Evolutionary conservation across 2,329 filamentous ascomycete genomes (phyloP).

Genomic region (Hypoxylon sp.): DNA sequence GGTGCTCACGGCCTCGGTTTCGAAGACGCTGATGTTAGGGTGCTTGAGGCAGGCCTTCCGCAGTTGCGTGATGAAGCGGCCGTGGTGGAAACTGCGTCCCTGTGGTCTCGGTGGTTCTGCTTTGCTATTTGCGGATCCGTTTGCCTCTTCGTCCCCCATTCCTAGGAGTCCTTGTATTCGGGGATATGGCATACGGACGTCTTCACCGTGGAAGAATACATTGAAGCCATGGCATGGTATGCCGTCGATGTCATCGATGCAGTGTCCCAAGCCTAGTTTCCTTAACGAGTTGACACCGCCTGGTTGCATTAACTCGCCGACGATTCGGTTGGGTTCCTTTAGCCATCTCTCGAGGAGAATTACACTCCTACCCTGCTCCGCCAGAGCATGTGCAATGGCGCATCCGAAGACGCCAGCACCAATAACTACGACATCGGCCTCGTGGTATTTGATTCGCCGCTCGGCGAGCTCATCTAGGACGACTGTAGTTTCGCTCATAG

Average conservation of each 20-base stretch:
- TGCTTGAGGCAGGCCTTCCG: slow-evolving; percentile 80
- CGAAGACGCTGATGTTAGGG: slow-evolving; percentile 89
- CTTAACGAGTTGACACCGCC: slow-evolving; percentile 87
- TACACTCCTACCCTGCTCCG: slow-evolving; percentile 90
- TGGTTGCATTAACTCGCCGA: slow-evolving; percentile 94
- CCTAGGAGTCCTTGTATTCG: slow-evolving; percentile 62
- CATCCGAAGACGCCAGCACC: slow-evolving; percentile 93
- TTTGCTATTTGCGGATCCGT: slow-evolving; percentile 52
- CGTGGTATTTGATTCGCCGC: slow-evolving; percentile 69
- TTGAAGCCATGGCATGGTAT: slow-evolving; percentile 88
- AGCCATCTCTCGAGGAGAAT: slow-evolving; percentile 90
- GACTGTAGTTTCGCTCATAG: slow-evolving; percentile 55
- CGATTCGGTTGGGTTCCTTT: slow-evolving; percentile 94
- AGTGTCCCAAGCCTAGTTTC: slow-evolving; percentile 84
- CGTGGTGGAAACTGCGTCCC: slow-evolving; percentile 92
- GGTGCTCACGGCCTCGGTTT: slow-evolving; percentile 86
- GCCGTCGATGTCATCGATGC: slow-evolving; percentile 90
- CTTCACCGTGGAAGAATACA: slow-evolving; percentile 83
- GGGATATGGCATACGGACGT: slow-evolving; percentile 85
- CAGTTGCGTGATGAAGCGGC: slow-evolving; percentile 88
- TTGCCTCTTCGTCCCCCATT: slow-evolving; percentile 42
- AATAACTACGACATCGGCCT: slow-evolving; percentile 89
- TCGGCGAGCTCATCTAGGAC: slow-evolving; percentile 61
- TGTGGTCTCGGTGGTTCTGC: slow-evolving; percentile 66
- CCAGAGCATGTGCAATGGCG: slow-evolving; percentile 85